Evolutionary conservation across 371 early-diverging fungal genomes (phyloP).

Genomic region (Mortierella sp.): DNA sequence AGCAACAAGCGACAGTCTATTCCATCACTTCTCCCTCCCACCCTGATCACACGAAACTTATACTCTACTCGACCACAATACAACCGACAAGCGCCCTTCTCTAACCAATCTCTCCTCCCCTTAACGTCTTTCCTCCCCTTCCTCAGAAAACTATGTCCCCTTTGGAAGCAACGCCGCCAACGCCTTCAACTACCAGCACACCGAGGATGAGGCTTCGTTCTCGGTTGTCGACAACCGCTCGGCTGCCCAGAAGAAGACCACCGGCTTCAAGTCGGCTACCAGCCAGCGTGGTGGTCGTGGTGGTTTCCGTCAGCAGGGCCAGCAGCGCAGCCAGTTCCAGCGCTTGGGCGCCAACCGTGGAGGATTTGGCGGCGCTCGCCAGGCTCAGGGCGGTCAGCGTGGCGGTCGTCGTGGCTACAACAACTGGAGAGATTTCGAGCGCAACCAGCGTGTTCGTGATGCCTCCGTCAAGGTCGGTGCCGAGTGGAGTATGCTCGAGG

Average conservation of each 20-base stretch:
- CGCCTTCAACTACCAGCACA: slow-evolving; percentile 92
- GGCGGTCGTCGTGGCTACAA: slow-evolving; percentile 60
- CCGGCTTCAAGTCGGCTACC: slow-evolving; percentile 68
- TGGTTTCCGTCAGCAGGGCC: slow-evolving; percentile 62
- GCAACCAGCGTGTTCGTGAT: slow-evolving; percentile 84
- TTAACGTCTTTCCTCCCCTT: not conserved
- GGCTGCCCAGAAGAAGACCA: slow-evolving; percentile 75
- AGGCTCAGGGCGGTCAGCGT: slow-evolving; percentile 59
- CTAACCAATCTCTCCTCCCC: not conserved
- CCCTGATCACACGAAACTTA: not conserved
- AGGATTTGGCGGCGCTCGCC: slow-evolving; percentile 56
- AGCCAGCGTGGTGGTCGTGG: slow-evolving; percentile 65
- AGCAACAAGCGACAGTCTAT: not conserved
- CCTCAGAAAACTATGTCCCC: slow-evolving; percentile 78
- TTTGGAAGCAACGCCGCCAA: slow-evolving; percentile 91
- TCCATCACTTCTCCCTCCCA: not conserved
- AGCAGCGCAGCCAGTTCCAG: slow-evolving; percentile 59
- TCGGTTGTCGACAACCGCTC: slow-evolving; percentile 94
- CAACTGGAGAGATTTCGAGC: slow-evolving; percentile 50
- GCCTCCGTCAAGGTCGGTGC: slow-evolving; percentile 89
- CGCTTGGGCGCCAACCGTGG: slow-evolving; percentile 57
- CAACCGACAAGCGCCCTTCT: not conserved
- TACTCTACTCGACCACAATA: no score
- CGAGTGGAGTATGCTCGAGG: slow-evolving; percentile 95
- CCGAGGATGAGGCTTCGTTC: slow-evolving; percentile 96